These are phyloP conservation scores for Chlorella sp. DNA, from an alignment of 139 green algal genomes.

Conservation along the genomic window DNA sequence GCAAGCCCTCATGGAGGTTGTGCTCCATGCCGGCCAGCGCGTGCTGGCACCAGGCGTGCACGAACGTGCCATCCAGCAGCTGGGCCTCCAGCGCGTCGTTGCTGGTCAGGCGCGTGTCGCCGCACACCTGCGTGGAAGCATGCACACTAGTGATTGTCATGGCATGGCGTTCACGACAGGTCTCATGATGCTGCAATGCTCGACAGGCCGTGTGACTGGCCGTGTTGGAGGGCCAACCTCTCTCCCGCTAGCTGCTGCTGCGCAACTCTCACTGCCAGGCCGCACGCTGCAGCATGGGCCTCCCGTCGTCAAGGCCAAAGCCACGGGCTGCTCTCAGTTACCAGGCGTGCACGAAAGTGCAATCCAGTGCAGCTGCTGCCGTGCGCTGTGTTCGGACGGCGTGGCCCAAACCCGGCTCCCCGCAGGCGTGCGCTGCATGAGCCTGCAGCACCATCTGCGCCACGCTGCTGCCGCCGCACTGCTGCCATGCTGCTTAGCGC, in stretches of 20 bases:
- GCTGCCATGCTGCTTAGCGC: too few species aligned
- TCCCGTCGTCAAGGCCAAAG: too few species aligned
- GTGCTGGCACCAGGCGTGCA: slow-evolving; percentile 27
- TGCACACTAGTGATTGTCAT: not conserved
- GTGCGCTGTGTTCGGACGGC: too few species aligned
- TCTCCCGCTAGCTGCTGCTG: too few species aligned
- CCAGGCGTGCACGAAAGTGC: too few species aligned
- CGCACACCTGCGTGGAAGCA: slow-evolving; percentile 11
- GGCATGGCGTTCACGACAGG: not conserved
- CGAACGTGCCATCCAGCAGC: slow-evolving; percentile 48
- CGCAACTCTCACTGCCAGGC: too few species aligned
- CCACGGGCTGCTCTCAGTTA: too few species aligned
- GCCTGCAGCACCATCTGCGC: too few species aligned
- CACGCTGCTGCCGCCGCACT: too few species aligned
- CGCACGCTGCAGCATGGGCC: too few species aligned
- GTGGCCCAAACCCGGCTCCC: too few species aligned
- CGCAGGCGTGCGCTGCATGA: not conserved
- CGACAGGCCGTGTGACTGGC: not conserved
- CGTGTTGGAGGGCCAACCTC: not conserved
- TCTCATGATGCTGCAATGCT: not conserved
- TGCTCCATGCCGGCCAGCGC: slow-evolving; percentile 5
- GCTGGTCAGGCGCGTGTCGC: slow-evolving; percentile 21
- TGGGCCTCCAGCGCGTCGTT: slow-evolving; percentile 49
- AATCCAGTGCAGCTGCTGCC: not conserved
- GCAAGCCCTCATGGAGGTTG: too few species aligned